phyloP scores from a whole-genome alignment of 202 grass and related monocot genomes.

The Setaria italica region DNA sequence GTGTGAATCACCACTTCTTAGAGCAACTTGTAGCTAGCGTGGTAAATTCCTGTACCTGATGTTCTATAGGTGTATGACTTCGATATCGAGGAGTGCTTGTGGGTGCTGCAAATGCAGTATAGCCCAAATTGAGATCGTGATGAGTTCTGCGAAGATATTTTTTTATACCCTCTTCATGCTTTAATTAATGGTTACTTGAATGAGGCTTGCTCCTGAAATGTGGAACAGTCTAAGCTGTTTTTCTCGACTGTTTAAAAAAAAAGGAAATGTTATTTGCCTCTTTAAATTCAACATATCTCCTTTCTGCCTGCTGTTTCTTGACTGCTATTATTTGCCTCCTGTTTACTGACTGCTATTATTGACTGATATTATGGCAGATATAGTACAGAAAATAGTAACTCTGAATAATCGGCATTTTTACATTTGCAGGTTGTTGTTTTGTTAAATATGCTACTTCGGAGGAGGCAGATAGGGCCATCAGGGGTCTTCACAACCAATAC shows the following conservation, averaged over 20 bases:
- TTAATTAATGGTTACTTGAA: background rate
- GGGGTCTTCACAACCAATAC: slow-evolving; percentile 92
- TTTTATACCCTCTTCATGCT: background rate
- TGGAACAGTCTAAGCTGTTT: background rate
- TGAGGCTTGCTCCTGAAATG: slow-evolving; percentile 26
- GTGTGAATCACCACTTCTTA: background rate
- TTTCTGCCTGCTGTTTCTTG: slow-evolving; percentile 6
- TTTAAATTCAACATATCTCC: background rate
- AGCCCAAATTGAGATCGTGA: slow-evolving; percentile 21
- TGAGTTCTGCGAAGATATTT: background rate
- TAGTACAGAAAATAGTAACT: slow-evolving; percentile 42
- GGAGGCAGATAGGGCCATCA: slow-evolving; percentile 93
- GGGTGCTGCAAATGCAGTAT: background rate
- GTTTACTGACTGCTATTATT: background rate
- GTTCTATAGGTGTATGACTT: slow-evolving; percentile 14
- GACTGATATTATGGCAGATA: slow-evolving; percentile 28
- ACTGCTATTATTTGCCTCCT: background rate
- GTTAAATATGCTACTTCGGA: slow-evolving; percentile 96
- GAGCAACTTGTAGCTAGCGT: slow-evolving; percentile 22
- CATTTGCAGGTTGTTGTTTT: slow-evolving; percentile 94
- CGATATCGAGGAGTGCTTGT: background rate
- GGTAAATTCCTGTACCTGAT: background rate
- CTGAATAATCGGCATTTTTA: slow-evolving; percentile 54
- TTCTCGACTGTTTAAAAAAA: background rate
- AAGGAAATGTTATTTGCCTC: slow-evolving; percentile 3